Evolutionary conservation across 768 basidiomycete genomes (phyloP).

Genomic region (Trametes gibbosa): DNA sequence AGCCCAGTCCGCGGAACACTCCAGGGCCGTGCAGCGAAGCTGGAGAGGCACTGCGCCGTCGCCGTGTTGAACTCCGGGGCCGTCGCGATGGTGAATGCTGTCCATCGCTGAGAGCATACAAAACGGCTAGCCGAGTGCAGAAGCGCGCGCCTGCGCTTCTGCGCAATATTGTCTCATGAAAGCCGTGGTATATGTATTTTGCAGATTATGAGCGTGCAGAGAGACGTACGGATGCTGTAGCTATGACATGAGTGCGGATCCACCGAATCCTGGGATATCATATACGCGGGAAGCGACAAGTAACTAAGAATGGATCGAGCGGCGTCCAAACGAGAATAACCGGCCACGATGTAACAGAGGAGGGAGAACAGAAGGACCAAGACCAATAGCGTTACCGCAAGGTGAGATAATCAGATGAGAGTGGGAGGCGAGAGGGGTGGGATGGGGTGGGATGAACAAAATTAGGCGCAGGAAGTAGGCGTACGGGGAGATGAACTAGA

Average conservation of each 20-base stretch:
- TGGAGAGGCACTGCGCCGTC: background rate
- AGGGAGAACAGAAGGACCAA: background rate
- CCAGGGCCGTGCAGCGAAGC: background rate
- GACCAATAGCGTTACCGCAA: slow-evolving; percentile 11
- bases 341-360: background rate
- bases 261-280: slow-evolving; percentile 14
- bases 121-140: background rate
- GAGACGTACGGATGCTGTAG: slow-evolving; percentile 13
- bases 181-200: slow-evolving; percentile 17
- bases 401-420: background rate
- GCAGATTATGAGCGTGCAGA: slow-evolving; percentile 13
- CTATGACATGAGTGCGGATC: slow-evolving; percentile 15
- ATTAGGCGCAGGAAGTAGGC: slow-evolving; percentile 6
- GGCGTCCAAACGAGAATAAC: slow-evolving; percentile 1
- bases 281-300: slow-evolving; percentile 8
- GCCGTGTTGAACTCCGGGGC: background rate
- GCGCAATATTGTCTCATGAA: background rate
- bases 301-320: slow-evolving; percentile 6
- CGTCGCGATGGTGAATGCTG: slow-evolving; percentile 1
- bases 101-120: background rate
- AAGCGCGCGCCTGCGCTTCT: background rate
- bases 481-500: slow-evolving; percentile 7
- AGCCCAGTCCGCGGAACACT: background rate
- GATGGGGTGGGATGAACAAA: background rate
- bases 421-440: background rate